Evolutionary conservation across 164 flowering plant species (phyloP), one percentile per base, ranked within the genome.

Genomic region (Nelumbo lutea): DNA sequence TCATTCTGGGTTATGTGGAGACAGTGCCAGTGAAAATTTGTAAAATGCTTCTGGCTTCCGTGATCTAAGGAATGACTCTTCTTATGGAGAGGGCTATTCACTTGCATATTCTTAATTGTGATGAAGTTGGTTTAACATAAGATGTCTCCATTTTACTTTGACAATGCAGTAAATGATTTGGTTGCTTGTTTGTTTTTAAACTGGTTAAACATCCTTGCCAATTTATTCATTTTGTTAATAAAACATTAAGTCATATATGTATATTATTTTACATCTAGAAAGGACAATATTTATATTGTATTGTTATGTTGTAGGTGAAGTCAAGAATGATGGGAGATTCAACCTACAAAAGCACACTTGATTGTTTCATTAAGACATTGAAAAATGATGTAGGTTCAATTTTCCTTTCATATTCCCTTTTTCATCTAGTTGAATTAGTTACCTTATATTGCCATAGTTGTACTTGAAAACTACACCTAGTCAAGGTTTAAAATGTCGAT

Each of bases 261-360:
- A 27, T 27, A 27, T 27, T 27, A 27, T 27, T 27, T 27, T 27
- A 27, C 27, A 27, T 27, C 27, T 27, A 27, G 27, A 27, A 27
- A 27, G 27, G 42, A 52, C n/a, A 55, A 66, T 15, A 48, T 47
- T 62, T 77, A 55, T 48, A 68, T 52, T 51, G 45, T 72, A 63
- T 48, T 67, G 39, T 68, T 68, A 47, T 72, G 42, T 73, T 79
- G 64, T 88, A 91, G 98, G 91, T 91, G 62, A 91, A 94, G 76
- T 94, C 98, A 53, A 87, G 97, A 85, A 91, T 94, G 98, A 91
- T 91, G 98, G 97, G 97, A 62, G 98, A 88, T 72, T 76, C 96
- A 51, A 68, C 86, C 63, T 94, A 91, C 88, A 90, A 83, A 80
- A 90, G 77, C 79, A 90, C 97, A 14, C 51, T 92, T 10, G 99